These are phyloP conservation scores for Fallopia convolvulus DNA, from an alignment of 148 eudicot genomes.

Conservation along the genomic window DNA sequence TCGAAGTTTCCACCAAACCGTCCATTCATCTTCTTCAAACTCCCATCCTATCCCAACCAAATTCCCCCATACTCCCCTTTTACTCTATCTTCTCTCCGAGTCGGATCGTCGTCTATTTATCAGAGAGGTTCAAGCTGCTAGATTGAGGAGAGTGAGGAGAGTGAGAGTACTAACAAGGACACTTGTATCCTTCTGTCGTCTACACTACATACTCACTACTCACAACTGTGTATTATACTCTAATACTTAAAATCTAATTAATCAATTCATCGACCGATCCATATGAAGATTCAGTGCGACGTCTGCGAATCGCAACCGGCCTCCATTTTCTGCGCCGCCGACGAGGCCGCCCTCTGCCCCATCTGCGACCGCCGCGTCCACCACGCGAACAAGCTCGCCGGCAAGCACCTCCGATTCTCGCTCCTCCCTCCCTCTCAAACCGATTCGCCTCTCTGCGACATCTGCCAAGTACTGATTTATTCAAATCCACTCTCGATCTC, in stretches of 20 bases:
- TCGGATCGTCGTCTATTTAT: background rate
- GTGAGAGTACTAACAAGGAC: background rate
- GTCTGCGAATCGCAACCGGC: slow-evolving; percentile 50
- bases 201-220: too few relatives aligned
- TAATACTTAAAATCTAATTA: too few relatives aligned
- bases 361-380: slow-evolving; percentile 64
- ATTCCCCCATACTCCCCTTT: background rate
- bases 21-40: background rate
- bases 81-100: background rate
- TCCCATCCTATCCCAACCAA: background rate
- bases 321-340: slow-evolving; percentile 41
- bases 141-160: background rate
- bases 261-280: too few relatives aligned
- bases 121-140: background rate
- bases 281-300: slow-evolving; percentile 73
- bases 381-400: slow-evolving; percentile 65
- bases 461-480: slow-evolving; percentile 40
- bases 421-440: slow-evolving; percentile 35
- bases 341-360: slow-evolving; percentile 58
- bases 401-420: slow-evolving; percentile 56
- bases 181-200: background rate
- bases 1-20: background rate
- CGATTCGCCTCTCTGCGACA: slow-evolving; percentile 47
- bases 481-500: background rate
- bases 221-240: too few relatives aligned